A percentile compares a stretch with the other conserved stretches of the same genome.
Conservation (phyloP, 768 basidiomycete genomes). For the Megacollybia marginata region DNA sequence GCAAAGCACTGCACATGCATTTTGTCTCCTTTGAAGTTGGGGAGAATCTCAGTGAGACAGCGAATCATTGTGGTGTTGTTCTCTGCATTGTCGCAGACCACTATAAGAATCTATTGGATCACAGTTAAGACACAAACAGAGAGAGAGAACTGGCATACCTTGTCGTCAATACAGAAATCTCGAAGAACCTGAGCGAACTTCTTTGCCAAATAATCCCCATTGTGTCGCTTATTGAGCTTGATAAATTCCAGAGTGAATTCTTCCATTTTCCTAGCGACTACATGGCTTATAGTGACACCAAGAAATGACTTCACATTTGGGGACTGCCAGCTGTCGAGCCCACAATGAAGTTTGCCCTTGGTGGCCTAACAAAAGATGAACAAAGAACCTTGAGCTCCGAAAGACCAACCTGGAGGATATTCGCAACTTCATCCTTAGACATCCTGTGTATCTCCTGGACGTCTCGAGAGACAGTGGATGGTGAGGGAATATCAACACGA, state of each 20-base stretch:
- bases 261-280: constrained; percentile 4
- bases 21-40: constrained; percentile 1
- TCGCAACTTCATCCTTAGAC: constrained; percentile 1
- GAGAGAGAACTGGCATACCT: constrained; percentile 6
- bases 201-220: constrained; percentile 6
- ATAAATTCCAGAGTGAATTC: constrained; percentile 14
- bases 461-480: constrained; percentile 7
- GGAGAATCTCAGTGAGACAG: not conserved
- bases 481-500: constrained; percentile 3
- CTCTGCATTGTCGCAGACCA: constrained; percentile 3
- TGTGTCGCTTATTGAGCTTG: constrained; percentile 12
- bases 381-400: not conserved
- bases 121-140: not conserved
- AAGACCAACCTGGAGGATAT: not conserved
- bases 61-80: constrained; percentile 7
- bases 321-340: constrained; percentile 18
- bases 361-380: constrained; percentile 8
- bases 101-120: not conserved
- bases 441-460: constrained; percentile 6
- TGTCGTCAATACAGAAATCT: constrained; percentile 11
- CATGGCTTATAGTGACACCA: constrained; percentile 11
- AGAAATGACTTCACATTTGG: constrained; percentile 17
- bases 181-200: constrained; percentile 7
- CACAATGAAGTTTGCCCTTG: constrained; percentile 13
- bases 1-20: constrained; percentile 10